phyloP scores from a whole-genome alignment of 768 basidiomycete genomes.

The Suillus hirtellus region DNA sequence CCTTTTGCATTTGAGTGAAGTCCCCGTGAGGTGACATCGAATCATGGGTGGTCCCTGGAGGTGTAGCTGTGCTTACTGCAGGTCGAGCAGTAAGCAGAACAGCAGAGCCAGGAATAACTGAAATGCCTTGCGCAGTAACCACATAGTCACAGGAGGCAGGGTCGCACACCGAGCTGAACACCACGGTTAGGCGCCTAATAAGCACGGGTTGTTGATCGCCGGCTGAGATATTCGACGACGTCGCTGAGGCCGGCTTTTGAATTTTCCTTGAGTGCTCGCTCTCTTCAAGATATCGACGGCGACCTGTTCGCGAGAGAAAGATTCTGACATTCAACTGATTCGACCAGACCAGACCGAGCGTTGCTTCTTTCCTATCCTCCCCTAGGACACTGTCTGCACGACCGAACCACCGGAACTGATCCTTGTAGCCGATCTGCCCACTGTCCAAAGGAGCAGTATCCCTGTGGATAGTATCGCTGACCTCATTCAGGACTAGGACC shows the following conservation, averaged over 20 bases:
- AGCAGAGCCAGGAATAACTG: conserved; percentile 28
- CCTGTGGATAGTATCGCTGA: conserved; percentile 70
- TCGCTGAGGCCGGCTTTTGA: conserved; percentile 11
- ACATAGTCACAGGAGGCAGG: conserved; percentile 75
- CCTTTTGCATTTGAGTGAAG: conserved; percentile 8
- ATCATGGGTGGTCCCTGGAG: not conserved
- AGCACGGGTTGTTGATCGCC: conserved; percentile 46
- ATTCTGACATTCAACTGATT: conserved; percentile 88
- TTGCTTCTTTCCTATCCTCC: conserved; percentile 72
- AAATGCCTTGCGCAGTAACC: conserved; percentile 62
- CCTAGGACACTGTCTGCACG: conserved; percentile 59
- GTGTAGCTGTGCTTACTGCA: not conserved
- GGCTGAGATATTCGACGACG: conserved; percentile 10
- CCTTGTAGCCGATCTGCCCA: conserved; percentile 58
- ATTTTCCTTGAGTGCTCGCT: conserved; percentile 30
- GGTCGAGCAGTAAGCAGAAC: conserved; percentile 9
- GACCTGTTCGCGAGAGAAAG: conserved; percentile 76
- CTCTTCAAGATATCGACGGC: conserved; percentile 57
- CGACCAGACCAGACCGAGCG: conserved; percentile 89
- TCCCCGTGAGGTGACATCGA: not conserved
- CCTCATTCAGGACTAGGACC: conserved; percentile 87
- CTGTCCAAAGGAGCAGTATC: conserved; percentile 16
- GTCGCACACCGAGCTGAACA: conserved; percentile 69
- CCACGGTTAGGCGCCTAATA: conserved; percentile 70
- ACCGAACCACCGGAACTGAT: conserved; percentile 77